These are phyloP conservation scores for Colletotrichum australisinense DNA, from an alignment of 2,329 filamentous ascomycete species.

Conservation along the genomic window DNA sequence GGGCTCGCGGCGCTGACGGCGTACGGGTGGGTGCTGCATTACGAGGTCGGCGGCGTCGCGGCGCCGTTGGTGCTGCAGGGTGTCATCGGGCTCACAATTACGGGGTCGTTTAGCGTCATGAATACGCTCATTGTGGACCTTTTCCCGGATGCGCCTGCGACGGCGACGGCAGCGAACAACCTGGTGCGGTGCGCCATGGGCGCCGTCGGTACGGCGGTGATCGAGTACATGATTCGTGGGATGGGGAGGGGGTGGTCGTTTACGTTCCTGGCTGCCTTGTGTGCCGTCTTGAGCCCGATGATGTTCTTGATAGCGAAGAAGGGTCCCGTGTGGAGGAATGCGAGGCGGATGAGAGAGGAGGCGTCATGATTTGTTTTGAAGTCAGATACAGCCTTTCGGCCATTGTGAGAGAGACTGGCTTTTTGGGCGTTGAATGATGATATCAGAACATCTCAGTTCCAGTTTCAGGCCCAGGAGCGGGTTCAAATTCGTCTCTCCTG, in stretches of 20 bases:
- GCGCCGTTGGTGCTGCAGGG: slow-evolving; percentile 67
- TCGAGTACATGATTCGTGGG: slow-evolving; percentile 66
- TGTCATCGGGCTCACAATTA: slow-evolving; percentile 67
- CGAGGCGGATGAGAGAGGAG: slow-evolving; percentile 52
- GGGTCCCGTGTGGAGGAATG: slow-evolving; percentile 63
- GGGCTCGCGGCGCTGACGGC: slow-evolving; percentile 64
- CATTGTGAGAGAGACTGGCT: not conserved
- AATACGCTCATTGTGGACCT: slow-evolving; percentile 73
- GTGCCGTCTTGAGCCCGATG: slow-evolving; percentile 59
- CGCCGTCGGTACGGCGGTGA: slow-evolving; percentile 68
- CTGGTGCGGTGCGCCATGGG: slow-evolving; percentile 71
- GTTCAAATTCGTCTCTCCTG: not conserved
- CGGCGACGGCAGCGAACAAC: slow-evolving; percentile 73
- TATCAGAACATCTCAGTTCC: not conserved
- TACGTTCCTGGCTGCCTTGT: slow-evolving; percentile 66
- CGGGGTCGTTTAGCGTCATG: slow-evolving; percentile 72
- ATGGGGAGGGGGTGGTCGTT: slow-evolving; percentile 74
- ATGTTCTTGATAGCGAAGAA: slow-evolving; percentile 61
- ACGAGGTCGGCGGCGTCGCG: slow-evolving; percentile 61
- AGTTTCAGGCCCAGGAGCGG: not conserved
- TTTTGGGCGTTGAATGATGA: not conserved
- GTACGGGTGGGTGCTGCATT: slow-evolving; percentile 69
- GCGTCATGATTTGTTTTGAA: slow-evolving; percentile 11
- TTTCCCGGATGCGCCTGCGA: slow-evolving; percentile 69
- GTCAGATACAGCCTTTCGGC: not conserved